phyloP scores from a whole-genome alignment of 345 rosid species.

The Aquilaria sinensis region DNA sequence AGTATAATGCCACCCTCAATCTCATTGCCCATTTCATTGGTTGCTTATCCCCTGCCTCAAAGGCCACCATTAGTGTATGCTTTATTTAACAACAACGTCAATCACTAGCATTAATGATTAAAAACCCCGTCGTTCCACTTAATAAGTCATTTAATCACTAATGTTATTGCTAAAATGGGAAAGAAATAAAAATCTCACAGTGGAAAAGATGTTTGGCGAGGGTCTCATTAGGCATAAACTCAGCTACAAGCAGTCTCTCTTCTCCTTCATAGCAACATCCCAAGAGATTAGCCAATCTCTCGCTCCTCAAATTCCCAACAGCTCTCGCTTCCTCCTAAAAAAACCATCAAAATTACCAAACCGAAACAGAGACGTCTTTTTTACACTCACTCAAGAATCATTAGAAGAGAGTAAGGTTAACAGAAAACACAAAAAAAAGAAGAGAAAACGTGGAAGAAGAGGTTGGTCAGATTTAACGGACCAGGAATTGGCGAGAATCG shows the following conservation, averaged over 20 bases:
- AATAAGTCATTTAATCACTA: not conserved
- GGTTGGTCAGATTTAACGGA: slow-evolving; percentile 20
- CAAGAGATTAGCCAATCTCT: slow-evolving; percentile 73
- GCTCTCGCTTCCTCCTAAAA: slow-evolving; percentile 85
- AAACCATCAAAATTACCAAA: not conserved
- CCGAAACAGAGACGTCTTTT: too few relatives aligned
- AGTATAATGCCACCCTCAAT: slow-evolving; percentile 77
- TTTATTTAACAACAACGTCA: not conserved
- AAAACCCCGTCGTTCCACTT: not conserved
- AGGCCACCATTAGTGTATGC: too few relatives aligned
- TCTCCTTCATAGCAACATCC: slow-evolving; percentile 91
- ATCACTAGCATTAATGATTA: not conserved
- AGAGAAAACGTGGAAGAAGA: not conserved
- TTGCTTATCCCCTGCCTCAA: slow-evolving; percentile 75
- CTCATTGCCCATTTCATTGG: slow-evolving; percentile 99
- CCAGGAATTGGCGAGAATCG: slow-evolving; percentile 92
- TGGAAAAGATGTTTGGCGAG: slow-evolving; percentile 96
- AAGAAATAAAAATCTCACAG: slow-evolving; percentile 36
- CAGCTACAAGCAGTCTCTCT: slow-evolving; percentile 84
- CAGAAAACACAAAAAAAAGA: too few relatives aligned
- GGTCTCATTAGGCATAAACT: slow-evolving; percentile 93
- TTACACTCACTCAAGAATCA: not conserved
- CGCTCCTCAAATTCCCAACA: slow-evolving; percentile 86
- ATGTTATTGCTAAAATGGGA: not conserved
- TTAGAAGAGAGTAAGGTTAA: not conserved